phyloP scores from a whole-genome alignment of 306 rosid genomes.

The Rubus idaeus region DNA sequence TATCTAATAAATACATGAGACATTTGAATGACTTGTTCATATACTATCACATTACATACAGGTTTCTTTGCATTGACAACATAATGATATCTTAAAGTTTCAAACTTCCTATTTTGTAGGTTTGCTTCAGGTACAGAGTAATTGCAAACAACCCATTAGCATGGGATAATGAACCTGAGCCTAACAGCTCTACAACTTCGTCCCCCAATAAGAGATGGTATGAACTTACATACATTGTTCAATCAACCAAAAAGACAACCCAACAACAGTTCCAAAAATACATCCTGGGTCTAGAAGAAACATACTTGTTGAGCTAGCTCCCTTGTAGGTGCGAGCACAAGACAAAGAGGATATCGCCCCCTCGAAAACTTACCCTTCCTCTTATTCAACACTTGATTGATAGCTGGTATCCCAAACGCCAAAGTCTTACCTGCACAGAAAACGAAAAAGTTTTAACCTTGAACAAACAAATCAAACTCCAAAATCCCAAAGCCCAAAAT shows the following conservation, averaged over 20 bases:
- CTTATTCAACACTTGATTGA: constrained; percentile 74
- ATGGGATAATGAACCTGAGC: too few species aligned
- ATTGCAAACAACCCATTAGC: neutral
- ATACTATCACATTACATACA: neutral
- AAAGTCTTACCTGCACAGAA: constrained; percentile 70
- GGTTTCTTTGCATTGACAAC: too few species aligned
- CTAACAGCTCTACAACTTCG: too few species aligned
- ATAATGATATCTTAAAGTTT: too few species aligned
- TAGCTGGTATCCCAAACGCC: constrained; percentile 87
- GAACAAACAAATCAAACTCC: neutral
- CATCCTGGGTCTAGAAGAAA: neutral
- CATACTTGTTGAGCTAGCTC: constrained; percentile 97
- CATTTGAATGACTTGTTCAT: neutral
- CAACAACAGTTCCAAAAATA: constrained; percentile 12
- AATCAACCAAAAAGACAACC: too few species aligned
- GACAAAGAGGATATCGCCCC: constrained; percentile 85
- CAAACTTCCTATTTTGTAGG: too few species aligned
- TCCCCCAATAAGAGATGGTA: too few species aligned
- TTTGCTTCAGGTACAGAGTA: too few species aligned
- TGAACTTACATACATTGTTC: too few species aligned
- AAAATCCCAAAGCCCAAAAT: neutral
- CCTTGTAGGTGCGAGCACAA: constrained; percentile 89
- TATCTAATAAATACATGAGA: neutral
- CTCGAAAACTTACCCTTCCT: constrained; percentile 52
- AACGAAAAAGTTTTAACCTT: neutral